Percentiles rank a stretch among this genome's conserved stretches.
phyloP scores from a whole-genome alignment of 1,284 basidiomycete species.

The Schizophyllum amplum region DNA sequence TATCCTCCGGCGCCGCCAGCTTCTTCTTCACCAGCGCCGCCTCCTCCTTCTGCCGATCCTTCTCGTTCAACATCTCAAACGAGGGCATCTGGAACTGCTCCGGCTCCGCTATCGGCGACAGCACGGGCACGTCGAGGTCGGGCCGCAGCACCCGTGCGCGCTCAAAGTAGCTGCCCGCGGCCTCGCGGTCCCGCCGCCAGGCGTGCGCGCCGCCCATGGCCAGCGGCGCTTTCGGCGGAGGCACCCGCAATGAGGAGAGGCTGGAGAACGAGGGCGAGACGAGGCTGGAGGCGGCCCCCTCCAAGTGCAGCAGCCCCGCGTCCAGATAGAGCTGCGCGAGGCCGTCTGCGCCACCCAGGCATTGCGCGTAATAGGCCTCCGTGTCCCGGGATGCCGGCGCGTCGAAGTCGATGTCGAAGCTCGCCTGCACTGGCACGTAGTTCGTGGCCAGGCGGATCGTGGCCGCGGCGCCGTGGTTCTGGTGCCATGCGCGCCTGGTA shows the following conservation, averaged over 20 bases:
- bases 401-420: conserved; percentile 27
- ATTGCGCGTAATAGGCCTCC: conserved; percentile 49
- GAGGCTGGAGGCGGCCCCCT: conserved; percentile 60
- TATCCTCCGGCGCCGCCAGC: conserved; percentile 37
- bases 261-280: conserved; percentile 64
- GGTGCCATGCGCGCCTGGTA: conserved; percentile 68
- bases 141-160: conserved; percentile 52
- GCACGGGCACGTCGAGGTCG: conserved; percentile 54
- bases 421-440: conserved; percentile 51
- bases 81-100: conserved; percentile 57
- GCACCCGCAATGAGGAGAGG: conserved; percentile 63
- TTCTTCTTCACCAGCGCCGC: conserved; percentile 37
- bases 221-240: conserved; percentile 31
- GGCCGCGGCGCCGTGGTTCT: conserved; percentile 61
- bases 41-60: conserved; percentile 41
- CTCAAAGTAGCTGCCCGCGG: conserved; percentile 62
- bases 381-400: conserved; percentile 40
- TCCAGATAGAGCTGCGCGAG: conserved; percentile 68
- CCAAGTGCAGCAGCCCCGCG: conserved; percentile 66
- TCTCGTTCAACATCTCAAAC: conserved; percentile 29
- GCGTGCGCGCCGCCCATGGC: conserved; percentile 50
- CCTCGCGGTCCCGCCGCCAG: conserved; percentile 63
- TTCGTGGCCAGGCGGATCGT: conserved; percentile 67
- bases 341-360: conserved; percentile 51
- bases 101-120: conserved; percentile 41